Base-by-base conservation (phyloP, 345 rosid species). In the Citrus cavaleriei region DNA sequence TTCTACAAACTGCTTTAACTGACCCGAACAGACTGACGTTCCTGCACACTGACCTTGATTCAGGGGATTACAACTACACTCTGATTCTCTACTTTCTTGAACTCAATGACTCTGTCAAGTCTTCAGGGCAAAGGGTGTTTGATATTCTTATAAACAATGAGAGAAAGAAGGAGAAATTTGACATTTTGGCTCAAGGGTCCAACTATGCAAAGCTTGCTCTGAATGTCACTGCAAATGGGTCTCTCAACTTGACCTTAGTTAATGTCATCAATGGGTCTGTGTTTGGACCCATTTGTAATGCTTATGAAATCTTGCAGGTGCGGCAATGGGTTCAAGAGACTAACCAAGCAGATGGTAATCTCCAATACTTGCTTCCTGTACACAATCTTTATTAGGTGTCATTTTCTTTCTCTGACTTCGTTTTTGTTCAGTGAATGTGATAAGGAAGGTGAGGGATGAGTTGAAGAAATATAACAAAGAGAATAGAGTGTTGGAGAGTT, bases 1-100 rank as follows among this genome's bases (percentile, higher is more conserved):
- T 90, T 84, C 91, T 88, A 59, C 87, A 78, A 75, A 87, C 88
- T 14, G 91, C 92, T 54, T 37, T 87, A 55, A 67, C 68, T 19
- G 81, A 67, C 58, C 55, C 78, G 46, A 79, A 83, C 40, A 71
- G 70, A 74, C 68, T 91, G 76, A 87, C 78, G 78, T 85, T 91
- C 78, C 60, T 57, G 42, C 83, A 81, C 70, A 77, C 4, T 58
- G 81, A 30, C 68, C 88, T 85, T 37, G 85, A 85, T 35, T 16
- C 27, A 19, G 80, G 63, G n/a, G 66, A 79, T 27, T 34, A 74
- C 55, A 85, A 82, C 81, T 91, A 90, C 80, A 83, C 82, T 6
- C 21, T 91, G n/a, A 86, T 79, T 82, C 92, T 91, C 85, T 86
- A 87, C 91, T 91, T 91, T 83, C 83, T 87, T n/a, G 92, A 91